phyloP scores from a whole-genome alignment of 345 rosid species.

The Aquilaria malaccensis region DNA sequence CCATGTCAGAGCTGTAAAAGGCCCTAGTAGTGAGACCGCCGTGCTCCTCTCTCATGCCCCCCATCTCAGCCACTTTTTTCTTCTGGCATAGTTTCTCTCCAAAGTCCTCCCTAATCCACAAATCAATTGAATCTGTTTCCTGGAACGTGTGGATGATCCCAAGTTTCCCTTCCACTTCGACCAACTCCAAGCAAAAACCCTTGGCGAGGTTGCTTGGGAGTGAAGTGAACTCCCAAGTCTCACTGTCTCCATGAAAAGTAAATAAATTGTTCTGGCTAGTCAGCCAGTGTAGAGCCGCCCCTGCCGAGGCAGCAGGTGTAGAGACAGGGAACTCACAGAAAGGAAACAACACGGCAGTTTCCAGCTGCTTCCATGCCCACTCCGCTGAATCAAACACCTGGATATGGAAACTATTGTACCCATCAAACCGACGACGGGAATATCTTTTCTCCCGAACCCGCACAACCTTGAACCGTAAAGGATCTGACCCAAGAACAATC shows the following conservation, averaged over 20 bases:
- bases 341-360: neutral
- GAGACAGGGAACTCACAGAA: neutral
- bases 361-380: conserved; percentile 7
- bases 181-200: neutral
- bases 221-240: neutral
- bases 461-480: conserved; percentile 15
- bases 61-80: neutral
- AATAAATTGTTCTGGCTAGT: neutral
- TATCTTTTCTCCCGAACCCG: conserved; percentile 1
- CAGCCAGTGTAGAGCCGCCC: neutral
- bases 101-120: neutral
- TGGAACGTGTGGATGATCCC: neutral
- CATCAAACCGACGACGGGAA: too few relatives aligned
- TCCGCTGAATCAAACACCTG: conserved; percentile 12
- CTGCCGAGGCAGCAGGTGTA: neutral
- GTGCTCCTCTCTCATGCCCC: neutral
- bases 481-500: conserved; percentile 13
- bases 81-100: neutral
- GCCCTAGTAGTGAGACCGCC: neutral
- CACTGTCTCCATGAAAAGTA: neutral
- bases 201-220: neutral
- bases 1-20: neutral
- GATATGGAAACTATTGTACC: neutral
- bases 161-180: neutral
- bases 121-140: neutral